Evolutionary conservation across 139 green algal genomes (phyloP).

Genomic region (Pycnococcus provasolii): DNA sequence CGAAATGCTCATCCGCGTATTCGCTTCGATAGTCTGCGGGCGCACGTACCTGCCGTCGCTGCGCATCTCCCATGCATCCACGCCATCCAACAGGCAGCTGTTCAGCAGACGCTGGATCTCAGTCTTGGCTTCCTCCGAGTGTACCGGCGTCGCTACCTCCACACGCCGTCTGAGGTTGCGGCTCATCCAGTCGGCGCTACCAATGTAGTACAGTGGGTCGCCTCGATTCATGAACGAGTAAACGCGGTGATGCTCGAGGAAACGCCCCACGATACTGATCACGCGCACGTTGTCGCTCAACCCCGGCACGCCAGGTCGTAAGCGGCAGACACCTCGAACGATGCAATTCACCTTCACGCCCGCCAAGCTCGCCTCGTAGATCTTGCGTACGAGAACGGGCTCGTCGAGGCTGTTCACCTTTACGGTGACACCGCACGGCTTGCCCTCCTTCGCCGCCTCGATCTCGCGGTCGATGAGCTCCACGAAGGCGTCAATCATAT

Average conservation of each 20-base stretch:
- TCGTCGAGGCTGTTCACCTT: slow-evolving; percentile 56
- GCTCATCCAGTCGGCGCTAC: slow-evolving; percentile 47
- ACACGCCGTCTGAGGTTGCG: slow-evolving; percentile 45
- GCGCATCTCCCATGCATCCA: slow-evolving; percentile 30
- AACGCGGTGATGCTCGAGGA: slow-evolving; percentile 48
- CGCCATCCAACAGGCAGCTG: slow-evolving; percentile 24
- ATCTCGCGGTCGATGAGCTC: slow-evolving; percentile 39
- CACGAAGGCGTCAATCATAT: slow-evolving; percentile 29
- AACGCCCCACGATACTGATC: slow-evolving; percentile 44
- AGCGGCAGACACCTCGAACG: slow-evolving; percentile 44
- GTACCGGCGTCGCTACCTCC: slow-evolving; percentile 44
- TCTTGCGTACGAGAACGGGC: slow-evolving; percentile 32
- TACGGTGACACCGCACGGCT: slow-evolving; percentile 31
- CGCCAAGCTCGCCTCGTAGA: slow-evolving; percentile 42
- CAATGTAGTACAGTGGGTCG: slow-evolving; percentile 38
- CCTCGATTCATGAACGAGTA: slow-evolving; percentile 41
- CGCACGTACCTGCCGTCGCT: slow-evolving; percentile 25
- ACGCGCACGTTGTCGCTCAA: slow-evolving; percentile 49
- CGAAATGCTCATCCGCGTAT: too few relatives aligned
- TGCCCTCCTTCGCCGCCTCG: slow-evolving; percentile 30
- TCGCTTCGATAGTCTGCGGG: too few relatives aligned
- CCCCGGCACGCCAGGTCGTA: slow-evolving; percentile 38
- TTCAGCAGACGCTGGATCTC: slow-evolving; percentile 40
- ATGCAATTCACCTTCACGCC: slow-evolving; percentile 46
- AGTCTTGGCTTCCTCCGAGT: slow-evolving; percentile 29